Percentiles rank a stretch among this genome's conserved stretches.
phyloP scores from a whole-genome alignment of 768 basidiomycete genomes.

The Russula olivacea region DNA sequence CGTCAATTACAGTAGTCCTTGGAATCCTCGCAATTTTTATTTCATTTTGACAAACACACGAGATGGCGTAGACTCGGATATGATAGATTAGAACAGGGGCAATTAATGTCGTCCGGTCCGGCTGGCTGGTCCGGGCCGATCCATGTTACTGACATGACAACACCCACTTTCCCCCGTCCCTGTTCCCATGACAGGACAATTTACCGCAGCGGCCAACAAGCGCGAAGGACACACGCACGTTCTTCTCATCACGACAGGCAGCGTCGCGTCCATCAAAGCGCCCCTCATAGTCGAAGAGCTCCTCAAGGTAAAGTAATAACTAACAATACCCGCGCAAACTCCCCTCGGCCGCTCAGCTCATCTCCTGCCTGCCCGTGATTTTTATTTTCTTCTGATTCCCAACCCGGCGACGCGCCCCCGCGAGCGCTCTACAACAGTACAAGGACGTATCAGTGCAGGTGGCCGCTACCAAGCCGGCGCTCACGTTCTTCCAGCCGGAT shows the following conservation, averaged over 20 bases:
- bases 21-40: neutral
- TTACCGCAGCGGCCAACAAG: constrained; percentile 29
- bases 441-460: constrained; percentile 73
- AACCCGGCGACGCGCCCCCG: neutral
- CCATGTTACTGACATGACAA: too few species aligned
- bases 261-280: constrained; percentile 90
- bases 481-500: constrained; percentile 64
- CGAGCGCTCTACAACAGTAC: constrained; percentile 50
- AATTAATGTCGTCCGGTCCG: neutral
- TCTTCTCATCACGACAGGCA: constrained; percentile 85
- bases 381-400: neutral
- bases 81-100: too few species aligned
- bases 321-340: neutral
- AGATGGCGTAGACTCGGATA: too few species aligned
- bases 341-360: too few species aligned
- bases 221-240: constrained; percentile 51
- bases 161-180: too few species aligned
- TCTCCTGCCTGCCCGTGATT: too few species aligned
- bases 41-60: too few species aligned
- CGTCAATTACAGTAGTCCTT: neutral
- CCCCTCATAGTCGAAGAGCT: constrained; percentile 83
- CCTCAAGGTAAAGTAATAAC: constrained; percentile 39
- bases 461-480: constrained; percentile 69
- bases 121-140: too few species aligned
- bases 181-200: constrained; percentile 11